phyloP scores from a whole-genome alignment of 106 monocot species.

The Apostasia ramifera region DNA sequence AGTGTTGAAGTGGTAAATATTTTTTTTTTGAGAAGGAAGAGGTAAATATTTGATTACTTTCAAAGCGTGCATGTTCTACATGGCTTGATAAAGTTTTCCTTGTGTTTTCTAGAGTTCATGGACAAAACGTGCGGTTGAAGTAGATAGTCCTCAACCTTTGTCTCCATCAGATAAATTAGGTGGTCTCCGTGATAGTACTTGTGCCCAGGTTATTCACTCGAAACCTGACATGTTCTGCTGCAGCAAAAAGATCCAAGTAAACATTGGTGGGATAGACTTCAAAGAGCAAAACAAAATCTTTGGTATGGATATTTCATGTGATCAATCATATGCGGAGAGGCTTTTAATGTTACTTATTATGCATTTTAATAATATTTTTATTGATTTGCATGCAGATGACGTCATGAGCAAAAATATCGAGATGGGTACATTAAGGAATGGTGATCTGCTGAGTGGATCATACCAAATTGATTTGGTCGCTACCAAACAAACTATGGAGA shows the following conservation, averaged over 20 bases:
- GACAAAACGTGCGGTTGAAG: constrained; percentile 61
- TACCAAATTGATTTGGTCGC: constrained; percentile 22
- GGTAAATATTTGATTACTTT: no score
- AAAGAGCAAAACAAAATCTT: constrained; percentile 27
- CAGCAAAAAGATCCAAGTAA: constrained; percentile 30
- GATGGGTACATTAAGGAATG: constrained; percentile 30
- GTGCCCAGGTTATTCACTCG: constrained; percentile 65
- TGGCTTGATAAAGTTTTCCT: neutral
- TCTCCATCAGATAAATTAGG: constrained; percentile 49
- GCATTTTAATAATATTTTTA: constrained; percentile 4
- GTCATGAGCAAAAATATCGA: constrained; percentile 52
- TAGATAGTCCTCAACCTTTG: constrained; percentile 45
- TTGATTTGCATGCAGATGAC: constrained; percentile 32
- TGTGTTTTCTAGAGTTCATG: constrained; percentile 71
- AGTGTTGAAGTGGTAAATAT: no score
- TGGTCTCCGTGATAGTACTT: constrained; percentile 70
- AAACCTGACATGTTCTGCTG: constrained; percentile 43
- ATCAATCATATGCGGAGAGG: neutral
- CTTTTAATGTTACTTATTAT: neutral
- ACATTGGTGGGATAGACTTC: constrained; percentile 8
- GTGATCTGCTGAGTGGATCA: constrained; percentile 9
- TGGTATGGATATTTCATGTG: constrained; percentile 33
- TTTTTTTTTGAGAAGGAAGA: no score
- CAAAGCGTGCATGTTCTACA: no score
- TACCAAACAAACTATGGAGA: constrained; percentile 22